A percentile compares a stretch with the other conserved stretches of the same genome.
Conservation (phyloP, 768 basidiomycete species). For the Podaxis mareebaensis region DNA sequence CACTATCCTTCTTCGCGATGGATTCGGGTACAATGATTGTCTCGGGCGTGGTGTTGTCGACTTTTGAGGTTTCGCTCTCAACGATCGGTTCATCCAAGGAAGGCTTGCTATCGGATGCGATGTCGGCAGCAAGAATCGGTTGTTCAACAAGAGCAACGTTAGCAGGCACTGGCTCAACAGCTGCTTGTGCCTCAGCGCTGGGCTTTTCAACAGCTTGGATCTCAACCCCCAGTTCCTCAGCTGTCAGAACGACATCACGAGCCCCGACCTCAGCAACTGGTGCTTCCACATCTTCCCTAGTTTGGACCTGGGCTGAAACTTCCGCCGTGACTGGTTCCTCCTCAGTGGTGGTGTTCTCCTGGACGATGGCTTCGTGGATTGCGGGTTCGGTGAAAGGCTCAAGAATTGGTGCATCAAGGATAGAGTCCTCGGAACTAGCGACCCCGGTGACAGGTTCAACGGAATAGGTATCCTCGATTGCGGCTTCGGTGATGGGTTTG, state of each 20-base stretch:
- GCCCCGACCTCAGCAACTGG: not conserved
- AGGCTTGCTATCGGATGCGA: not conserved
- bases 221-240: not conserved
- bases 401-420: not conserved
- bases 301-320: not conserved
- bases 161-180: not conserved
- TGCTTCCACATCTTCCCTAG: not conserved
- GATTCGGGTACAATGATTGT: slow-evolving; percentile 9
- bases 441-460: not conserved
- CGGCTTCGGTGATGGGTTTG: not conserved
- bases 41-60: slow-evolving; percentile 17
- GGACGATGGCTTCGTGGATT: not conserved
- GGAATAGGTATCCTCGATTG: not conserved
- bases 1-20: not conserved
- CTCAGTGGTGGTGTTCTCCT: not conserved
- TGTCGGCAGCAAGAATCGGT: not conserved
- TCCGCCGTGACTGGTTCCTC: not conserved
- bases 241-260: not conserved
- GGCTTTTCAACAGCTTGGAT: not conserved
- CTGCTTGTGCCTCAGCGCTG: not conserved
- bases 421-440: not conserved
- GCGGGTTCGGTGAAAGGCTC: not conserved
- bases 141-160: not conserved
- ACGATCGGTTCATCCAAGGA: not conserved
- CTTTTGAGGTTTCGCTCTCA: not conserved